Conservation (phyloP, 2,329 filamentous ascomycete species). For the Botrytis porri region DNA sequence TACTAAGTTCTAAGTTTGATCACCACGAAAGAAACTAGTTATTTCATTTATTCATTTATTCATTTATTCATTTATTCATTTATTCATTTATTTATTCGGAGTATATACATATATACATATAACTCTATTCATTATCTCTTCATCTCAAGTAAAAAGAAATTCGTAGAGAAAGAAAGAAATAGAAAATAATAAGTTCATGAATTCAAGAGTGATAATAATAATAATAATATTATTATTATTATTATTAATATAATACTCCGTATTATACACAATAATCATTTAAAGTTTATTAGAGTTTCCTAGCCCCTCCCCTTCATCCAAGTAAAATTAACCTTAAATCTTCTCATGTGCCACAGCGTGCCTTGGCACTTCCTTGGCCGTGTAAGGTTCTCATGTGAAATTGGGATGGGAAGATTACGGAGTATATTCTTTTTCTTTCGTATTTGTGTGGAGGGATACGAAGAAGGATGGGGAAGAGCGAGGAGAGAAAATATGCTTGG, state of each 20-base stretch:
- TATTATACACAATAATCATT: neutral
- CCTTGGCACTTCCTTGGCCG: neutral
- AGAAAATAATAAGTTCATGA: neutral
- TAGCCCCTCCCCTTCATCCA: constrained; percentile 7
- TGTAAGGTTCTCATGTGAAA: neutral
- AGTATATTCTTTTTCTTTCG: neutral
- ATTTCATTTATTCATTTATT: no score
- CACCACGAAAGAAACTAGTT: neutral
- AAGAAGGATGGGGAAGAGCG: neutral
- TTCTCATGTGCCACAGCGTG: constrained; percentile 11
- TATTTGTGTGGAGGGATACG: neutral
- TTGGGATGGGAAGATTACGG: neutral
- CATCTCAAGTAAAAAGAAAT: neutral
- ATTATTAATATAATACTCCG: no score
- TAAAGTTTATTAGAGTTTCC: neutral
- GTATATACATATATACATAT: no score
- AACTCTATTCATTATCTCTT: no score
- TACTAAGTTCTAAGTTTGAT: neutral
- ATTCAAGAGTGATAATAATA: no score
- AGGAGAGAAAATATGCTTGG: neutral
- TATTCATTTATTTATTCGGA: no score
- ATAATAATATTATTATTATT: no score
- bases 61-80: no score
- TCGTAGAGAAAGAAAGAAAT: neutral
- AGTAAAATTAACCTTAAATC: constrained; percentile 14